A percentile compares a stretch with the other conserved stretches of the same genome.
Conservation (phyloP, 139 green algal species). For the Chara braunii region DNA sequence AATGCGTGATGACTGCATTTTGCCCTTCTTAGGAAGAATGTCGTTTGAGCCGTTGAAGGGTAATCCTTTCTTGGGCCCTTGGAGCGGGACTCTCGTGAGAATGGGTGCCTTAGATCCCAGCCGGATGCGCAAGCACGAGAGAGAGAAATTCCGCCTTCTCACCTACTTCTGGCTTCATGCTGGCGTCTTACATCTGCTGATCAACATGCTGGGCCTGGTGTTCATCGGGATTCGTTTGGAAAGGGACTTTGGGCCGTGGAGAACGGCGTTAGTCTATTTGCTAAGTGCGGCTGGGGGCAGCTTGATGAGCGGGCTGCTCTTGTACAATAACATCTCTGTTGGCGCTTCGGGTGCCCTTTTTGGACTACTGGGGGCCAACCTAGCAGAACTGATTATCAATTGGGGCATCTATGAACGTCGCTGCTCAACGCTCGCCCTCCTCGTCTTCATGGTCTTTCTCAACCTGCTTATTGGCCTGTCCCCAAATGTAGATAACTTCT, state of each 20-base stretch:
- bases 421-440: no score
- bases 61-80: constrained; percentile 31
- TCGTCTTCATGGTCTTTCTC: constrained; percentile 28
- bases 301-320: constrained; percentile 17
- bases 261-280: no score
- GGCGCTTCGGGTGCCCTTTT: constrained; percentile 36
- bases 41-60: constrained; percentile 27
- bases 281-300: not conserved
- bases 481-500: constrained; percentile 36
- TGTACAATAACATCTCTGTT: constrained; percentile 13
- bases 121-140: no score
- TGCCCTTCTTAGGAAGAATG: constrained; percentile 14
- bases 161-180: constrained; percentile 34
- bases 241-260: constrained; percentile 25
- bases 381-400: constrained; percentile 32
- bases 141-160: constrained; percentile 27
- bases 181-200: constrained; percentile 23
- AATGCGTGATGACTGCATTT: constrained; percentile 12
- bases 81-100: constrained; percentile 16
- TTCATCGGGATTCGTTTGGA: constrained; percentile 18
- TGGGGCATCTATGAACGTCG: constrained; percentile 33
- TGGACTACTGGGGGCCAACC: constrained; percentile 32
- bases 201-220: constrained; percentile 17
- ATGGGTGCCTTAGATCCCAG: constrained; percentile 27
- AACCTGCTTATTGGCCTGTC: constrained; percentile 27